Evolutionary conservation across 1,284 basidiomycete species (phyloP), one percentile per base, ranked within the genome.

Genomic region (Golubevia sp.): DNA sequence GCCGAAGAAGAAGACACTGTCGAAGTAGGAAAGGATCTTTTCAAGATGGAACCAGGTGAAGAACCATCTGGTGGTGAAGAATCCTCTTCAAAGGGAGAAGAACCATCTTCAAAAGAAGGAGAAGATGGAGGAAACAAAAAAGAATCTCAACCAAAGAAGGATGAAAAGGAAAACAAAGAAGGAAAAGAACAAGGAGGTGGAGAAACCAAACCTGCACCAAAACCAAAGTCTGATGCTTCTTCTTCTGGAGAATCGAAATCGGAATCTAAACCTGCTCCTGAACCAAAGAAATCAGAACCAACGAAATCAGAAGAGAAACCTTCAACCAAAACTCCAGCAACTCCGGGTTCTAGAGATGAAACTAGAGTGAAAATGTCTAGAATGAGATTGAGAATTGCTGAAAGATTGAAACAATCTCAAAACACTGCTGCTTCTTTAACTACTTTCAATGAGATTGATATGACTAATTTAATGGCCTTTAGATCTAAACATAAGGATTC

Each of bases 361-460:
- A 95, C 92, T 23, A 88, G 95, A 77, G 93, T 92, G 78, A 82
- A 82, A 73, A 82, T 82, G 80, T 74, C 67, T 63, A 70, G 80
- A 24, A 99, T 99, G 97, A 92, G 96, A 67, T 88, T 92, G 74
- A 92, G 96, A 69, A 99, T 99, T 79, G 92, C 96, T 55, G 94
- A 97, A 86, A 92, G 96, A 64, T 89, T 99, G 83, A 99, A 99
- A 88, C 92, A 97, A 84, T 97, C 95, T 50, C 96, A 99, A 86
- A 98, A 98, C 85, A 90, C 94, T 13, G 97, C 96, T 8, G 96
- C 96, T 54, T 94, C 94, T 63, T 86, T 99, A 70, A 99, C 97
- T 58, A 99, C 96, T 52, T 99, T 99, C 89, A 98, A 99, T 87
- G 96, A 99, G 86, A 94, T 99, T 83, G 96, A 99, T 87, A 99